A percentile compares a stretch with the other conserved stretches of the same genome.
Evolutionary conservation across 1,284 basidiomycete genomes (phyloP).

Genomic region (Spongispora temasekensis): DNA sequence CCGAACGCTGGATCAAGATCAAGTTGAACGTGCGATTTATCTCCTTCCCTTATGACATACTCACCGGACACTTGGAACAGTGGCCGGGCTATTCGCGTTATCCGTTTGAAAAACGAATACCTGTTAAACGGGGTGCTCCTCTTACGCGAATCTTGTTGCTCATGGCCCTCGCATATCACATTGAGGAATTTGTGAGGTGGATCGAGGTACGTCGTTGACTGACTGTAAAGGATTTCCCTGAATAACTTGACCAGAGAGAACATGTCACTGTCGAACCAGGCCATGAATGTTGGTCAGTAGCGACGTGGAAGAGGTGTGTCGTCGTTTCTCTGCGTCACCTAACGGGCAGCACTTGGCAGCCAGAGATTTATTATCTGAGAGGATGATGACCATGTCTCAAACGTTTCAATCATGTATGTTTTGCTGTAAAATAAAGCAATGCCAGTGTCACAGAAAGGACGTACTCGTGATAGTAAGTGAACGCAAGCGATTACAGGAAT

Average conservation of each 20-base stretch:
- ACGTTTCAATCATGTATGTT: conserved; percentile 12
- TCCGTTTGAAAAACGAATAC: conserved; percentile 34
- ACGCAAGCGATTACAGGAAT: no score
- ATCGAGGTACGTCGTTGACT: conserved; percentile 31
- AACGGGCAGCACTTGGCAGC: conserved; percentile 43
- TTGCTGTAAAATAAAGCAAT: conserved; percentile 11
- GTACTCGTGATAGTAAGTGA: conserved; percentile 1
- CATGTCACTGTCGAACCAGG: conserved; percentile 32
- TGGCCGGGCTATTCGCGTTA: conserved; percentile 39
- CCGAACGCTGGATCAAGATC: conserved; percentile 27
- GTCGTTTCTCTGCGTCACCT: conserved; percentile 41
- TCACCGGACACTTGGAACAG: conserved; percentile 17
- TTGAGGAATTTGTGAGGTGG: conserved; percentile 29
- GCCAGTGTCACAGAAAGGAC: conserved; percentile 3
- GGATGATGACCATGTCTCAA: conserved; percentile 15
- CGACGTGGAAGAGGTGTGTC: conserved; percentile 33
- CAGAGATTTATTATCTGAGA: conserved; percentile 37
- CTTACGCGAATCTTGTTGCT: conserved; percentile 30
- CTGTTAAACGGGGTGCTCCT: conserved; percentile 18
- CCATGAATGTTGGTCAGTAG: conserved; percentile 37
- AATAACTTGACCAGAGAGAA: conserved; percentile 20
- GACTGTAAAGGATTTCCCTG: neutral
- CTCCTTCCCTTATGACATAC: neutral
- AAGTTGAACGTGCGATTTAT: conserved; percentile 20
- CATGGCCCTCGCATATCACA: conserved; percentile 25